phyloP scores from a whole-genome alignment of 1,284 basidiomycete genomes.

The Amylostereum areolatum region DNA sequence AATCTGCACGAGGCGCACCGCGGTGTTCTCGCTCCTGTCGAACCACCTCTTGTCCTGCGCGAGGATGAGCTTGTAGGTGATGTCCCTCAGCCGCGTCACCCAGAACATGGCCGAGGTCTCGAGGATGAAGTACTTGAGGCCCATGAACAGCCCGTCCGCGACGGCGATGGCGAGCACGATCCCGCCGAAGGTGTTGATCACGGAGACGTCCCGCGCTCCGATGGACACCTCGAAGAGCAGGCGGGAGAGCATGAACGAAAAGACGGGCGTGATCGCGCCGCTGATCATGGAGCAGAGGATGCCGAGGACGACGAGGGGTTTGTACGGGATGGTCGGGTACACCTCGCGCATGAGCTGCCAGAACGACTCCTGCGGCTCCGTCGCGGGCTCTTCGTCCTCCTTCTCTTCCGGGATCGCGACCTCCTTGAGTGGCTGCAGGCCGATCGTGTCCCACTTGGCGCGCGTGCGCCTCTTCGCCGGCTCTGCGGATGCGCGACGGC shows the following conservation, averaged over 20 bases:
- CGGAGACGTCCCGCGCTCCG: constrained; percentile 54
- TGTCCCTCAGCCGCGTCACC: constrained; percentile 64
- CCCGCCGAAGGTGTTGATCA: constrained; percentile 65
- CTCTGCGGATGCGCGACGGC: constrained; percentile 9
- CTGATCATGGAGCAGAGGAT: constrained; percentile 60
- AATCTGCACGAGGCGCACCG: constrained; percentile 67
- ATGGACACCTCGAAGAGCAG: constrained; percentile 77
- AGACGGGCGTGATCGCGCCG: constrained; percentile 85
- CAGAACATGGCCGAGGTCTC: constrained; percentile 73
- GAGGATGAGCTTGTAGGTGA: constrained; percentile 59
- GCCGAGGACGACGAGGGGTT: constrained; percentile 65
- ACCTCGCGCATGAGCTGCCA: constrained; percentile 50
- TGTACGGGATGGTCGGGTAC: constrained; percentile 74
- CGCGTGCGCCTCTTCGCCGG: constrained; percentile 24
- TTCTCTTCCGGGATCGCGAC: constrained; percentile 31
- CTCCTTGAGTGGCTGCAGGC: constrained; percentile 22
- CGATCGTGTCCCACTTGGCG: constrained; percentile 35
- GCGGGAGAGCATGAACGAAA: constrained; percentile 84
- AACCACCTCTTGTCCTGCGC: constrained; percentile 90
- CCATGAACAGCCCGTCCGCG: constrained; percentile 69
- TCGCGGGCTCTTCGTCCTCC: constrained; percentile 10
- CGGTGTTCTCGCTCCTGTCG: constrained; percentile 62
- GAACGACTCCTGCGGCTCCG: constrained; percentile 28
- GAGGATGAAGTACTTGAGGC: constrained; percentile 73
- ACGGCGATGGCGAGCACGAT: constrained; percentile 72